Base-by-base conservation (phyloP, 495 filamentous ascomycete species). In the Hyaloscypha hepaticicola region DNA sequence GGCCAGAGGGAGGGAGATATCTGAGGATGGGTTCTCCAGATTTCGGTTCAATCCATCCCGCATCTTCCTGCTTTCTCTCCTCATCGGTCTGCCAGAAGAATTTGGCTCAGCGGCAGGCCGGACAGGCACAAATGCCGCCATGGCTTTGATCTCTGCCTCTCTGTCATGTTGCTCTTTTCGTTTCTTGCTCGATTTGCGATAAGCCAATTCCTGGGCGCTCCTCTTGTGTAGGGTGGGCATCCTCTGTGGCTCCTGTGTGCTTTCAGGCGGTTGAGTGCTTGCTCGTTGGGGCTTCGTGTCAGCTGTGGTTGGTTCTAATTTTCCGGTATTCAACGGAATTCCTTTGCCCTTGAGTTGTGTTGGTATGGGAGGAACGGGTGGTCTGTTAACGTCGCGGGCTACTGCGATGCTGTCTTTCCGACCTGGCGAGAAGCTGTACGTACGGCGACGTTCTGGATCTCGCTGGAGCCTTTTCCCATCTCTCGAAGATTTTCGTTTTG, bases 121-220 rank as follows among this genome's bases (percentile, higher is more conserved):
- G 25, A 59, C 81, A 19, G 85, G 81, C 49, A 91, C 83, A 29
- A 85, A 86, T 49, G 88, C 82, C 62, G 79, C 89, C 87, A 97
- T 89, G n/a, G 90, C 82, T 64, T 87, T 87, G 68, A 97, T 91
- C 76, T 97, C 91, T 60, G 89, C 90, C 73, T 96, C 92, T 21
- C 93, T 83, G 59, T 85, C 80, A 72, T 85, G 84, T 61, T 96
- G 89, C 34, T 86, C 85, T 59, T 88, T 88, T 61, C 88, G 83
- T 53, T 78, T 79, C 76, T 93, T 96, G 79, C 88, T 95, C 19
- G 90, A 87, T 69, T 85, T 90, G 55, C 88, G 85, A 31, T 87
- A 83, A 41, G 85, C 75, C 26, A 89, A 77, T 24, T 80, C 79
- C 77, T 80, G 74, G 72, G 79, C 82, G 60, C 79, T 83, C 55